Evolutionary conservation across 2,329 filamentous ascomycete species (phyloP), one percentile per base, ranked within the genome.

Genomic region (Curvularia lunata): DNA sequence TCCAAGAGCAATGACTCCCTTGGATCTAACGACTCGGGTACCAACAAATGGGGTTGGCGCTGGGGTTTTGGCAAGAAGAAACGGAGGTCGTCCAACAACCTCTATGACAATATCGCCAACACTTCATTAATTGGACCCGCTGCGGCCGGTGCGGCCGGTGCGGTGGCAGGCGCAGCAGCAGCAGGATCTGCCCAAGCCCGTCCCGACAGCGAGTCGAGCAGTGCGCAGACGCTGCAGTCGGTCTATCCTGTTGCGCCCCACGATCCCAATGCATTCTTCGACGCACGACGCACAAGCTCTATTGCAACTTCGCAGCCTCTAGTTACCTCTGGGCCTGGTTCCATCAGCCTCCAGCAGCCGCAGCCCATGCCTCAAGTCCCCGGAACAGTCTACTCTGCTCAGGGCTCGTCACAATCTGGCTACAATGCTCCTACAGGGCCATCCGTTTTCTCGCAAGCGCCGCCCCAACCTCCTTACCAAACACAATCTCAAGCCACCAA

Each of bases 311-410:
- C 68, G 13, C 75, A 76, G 51, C 70, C 74, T 48, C 45, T 74
- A 4, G 53, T 76, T 12, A 74, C 73, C 16, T 65, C 73, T 7
- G 67, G 70, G 32, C 71, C 71, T 8, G 73, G 69, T 80, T 82
- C 86, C 0, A 83, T 92, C 30, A 87, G 88, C 10, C 82, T 97
- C n/a, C 90, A 95, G 73, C 91, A 96, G 67, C 93, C 93, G 2
- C 89, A 92, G 66, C 93, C 93, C 2, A 84, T 91, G 57, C 82
- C 85, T 2, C 91, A 91, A 0, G 86, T 96, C 2, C 88, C 88
- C 37, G 84, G 85, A 60, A 85, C 85, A 18, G 83, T 93, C 1
- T 91, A 91, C 66, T 83, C 78, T 19, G 77, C 77, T 4, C 79
- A 82, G 58, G 71, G 75, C 12, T 71, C 75, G 10, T 66, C 75